Evolutionary conservation across 805 yeast genomes (phyloP).

Genomic region (Candida multigemmis): DNA sequence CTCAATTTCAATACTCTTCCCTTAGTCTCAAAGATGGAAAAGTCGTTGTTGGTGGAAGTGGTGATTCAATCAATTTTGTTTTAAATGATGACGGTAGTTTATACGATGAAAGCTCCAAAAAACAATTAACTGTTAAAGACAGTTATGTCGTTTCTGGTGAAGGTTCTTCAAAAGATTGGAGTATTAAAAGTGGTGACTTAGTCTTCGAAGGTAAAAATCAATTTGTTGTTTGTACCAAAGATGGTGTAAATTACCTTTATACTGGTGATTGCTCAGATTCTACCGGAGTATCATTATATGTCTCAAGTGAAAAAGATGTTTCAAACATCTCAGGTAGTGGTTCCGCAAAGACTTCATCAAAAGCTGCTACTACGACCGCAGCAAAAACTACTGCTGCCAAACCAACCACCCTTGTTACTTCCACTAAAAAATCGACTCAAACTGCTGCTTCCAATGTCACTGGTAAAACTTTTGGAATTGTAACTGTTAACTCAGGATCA

Average conservation of each 20-base stretch:
- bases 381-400: neutral
- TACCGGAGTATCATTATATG: neutral
- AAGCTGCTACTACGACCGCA: too few species aligned
- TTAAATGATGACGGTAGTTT: constrained; percentile 4
- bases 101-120: constrained; percentile 6
- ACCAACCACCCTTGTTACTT: too few species aligned
- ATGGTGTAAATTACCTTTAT: neutral
- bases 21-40: too few species aligned
- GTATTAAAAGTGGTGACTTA: constrained; percentile 5
- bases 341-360: too few species aligned
- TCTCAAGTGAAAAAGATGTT: neutral
- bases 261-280: neutral
- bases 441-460: neutral
- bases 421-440: neutral
- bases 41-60: too few species aligned
- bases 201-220: constrained; percentile 1
- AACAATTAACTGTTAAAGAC: constrained; percentile 1
- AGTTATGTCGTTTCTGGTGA: constrained; percentile 1
- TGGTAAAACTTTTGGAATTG: neutral
- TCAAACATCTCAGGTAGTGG: neutral
- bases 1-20: constrained; percentile 12
- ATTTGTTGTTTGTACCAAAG: constrained; percentile 3
- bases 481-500: constrained; percentile 8
- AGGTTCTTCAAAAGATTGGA: constrained; percentile 4
- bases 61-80: constrained; percentile 6